A percentile compares a stretch with the other conserved stretches of the same genome.
Conservation (phyloP, 495 filamentous ascomycete genomes). For the Penicillium lagena region DNA sequence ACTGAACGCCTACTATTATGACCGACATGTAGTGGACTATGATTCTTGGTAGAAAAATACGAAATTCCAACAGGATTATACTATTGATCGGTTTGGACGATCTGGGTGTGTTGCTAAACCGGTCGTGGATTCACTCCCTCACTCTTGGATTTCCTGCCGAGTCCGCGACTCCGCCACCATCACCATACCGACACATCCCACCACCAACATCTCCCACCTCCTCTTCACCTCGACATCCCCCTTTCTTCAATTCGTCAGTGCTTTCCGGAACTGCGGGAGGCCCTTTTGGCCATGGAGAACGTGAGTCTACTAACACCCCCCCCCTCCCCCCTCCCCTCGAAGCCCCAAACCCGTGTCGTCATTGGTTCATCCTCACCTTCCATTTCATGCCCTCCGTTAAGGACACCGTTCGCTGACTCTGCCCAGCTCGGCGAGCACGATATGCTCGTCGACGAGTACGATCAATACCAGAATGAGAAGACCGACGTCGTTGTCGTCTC, state of each 20-base stretch:
- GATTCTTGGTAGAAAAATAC: too few species aligned
- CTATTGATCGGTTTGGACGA: too few species aligned
- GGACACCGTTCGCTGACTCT: too few species aligned
- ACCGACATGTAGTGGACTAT: too few species aligned
- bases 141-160: conserved; percentile 16
- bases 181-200: too few species aligned
- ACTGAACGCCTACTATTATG: too few species aligned
- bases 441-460: conserved; percentile 68
- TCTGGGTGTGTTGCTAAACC: too few species aligned
- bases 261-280: conserved; percentile 22
- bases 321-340: conserved; percentile 13
- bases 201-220: too few species aligned
- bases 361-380: conserved; percentile 8
- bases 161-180: too few species aligned
- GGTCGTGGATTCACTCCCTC: too few species aligned
- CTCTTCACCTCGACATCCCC: neutral
- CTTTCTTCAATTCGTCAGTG: conserved; percentile 12
- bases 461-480: conserved; percentile 69
- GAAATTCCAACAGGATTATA: too few species aligned
- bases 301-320: conserved; percentile 29
- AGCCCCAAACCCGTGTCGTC: conserved; percentile 16
- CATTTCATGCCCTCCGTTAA: conserved; percentile 1
- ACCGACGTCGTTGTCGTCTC: conserved; percentile 81
- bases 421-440: conserved; percentile 40
- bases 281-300: conserved; percentile 41